Conservation (phyloP, 2,329 filamentous ascomycete species). For the Botrytis pseudocinerea region DNA sequence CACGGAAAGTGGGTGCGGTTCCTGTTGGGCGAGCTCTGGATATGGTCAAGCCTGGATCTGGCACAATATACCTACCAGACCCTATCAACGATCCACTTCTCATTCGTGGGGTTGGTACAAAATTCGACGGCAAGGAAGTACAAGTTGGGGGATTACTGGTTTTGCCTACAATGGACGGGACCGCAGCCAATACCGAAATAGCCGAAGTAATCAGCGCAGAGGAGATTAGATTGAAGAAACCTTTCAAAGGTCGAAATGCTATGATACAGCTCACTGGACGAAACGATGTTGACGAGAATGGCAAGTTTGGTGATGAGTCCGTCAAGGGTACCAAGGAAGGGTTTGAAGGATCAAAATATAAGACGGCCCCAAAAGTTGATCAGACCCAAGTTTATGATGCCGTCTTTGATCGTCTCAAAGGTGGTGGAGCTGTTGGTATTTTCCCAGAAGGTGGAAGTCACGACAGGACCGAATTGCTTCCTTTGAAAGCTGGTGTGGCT, state of each 20-base stretch:
- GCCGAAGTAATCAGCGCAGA: conserved; percentile 75
- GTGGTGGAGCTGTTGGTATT: conserved; percentile 88
- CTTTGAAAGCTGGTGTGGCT: conserved; percentile 89
- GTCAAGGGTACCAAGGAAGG: conserved; percentile 41
- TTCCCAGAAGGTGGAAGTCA: conserved; percentile 97
- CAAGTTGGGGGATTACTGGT: conserved; percentile 82
- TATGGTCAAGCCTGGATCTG: conserved; percentile 74
- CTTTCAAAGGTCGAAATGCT: conserved; percentile 76
- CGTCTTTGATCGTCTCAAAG: conserved; percentile 78
- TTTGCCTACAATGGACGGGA: conserved; percentile 78
- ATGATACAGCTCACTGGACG: conserved; percentile 80
- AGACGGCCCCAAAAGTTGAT: conserved; percentile 88
- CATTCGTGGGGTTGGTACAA: conserved; percentile 69
- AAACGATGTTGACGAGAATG: conserved; percentile 66
- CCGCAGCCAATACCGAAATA: conserved; percentile 79
- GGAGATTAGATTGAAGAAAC: conserved; percentile 82
- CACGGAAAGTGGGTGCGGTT: conserved; percentile 81
- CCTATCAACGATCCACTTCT: conserved; percentile 71
- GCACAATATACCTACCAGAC: conserved; percentile 85
- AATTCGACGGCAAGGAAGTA: conserved; percentile 72
- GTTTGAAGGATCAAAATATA: conserved; percentile 79
- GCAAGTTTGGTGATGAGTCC: conserved; percentile 40
- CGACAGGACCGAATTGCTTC: conserved; percentile 86
- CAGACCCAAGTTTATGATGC: conserved; percentile 91
- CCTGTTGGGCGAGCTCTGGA: conserved; percentile 94